These are phyloP conservation scores for Yarrowia alimentaria DNA, from an alignment of 805 yeast species.

Conservation along the genomic window DNA sequence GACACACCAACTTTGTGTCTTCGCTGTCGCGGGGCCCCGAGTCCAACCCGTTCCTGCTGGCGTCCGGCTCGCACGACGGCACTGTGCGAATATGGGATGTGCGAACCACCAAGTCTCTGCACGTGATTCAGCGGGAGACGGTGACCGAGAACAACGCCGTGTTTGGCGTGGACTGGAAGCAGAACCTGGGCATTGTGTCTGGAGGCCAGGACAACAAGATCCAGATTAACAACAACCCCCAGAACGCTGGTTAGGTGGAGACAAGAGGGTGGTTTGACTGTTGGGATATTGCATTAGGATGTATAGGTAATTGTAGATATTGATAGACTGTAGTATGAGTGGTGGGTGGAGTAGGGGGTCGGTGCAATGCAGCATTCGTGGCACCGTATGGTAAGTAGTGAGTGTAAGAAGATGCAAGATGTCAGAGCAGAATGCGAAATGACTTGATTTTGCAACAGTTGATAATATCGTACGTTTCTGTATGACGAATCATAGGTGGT, in stretches of 20 bases:
- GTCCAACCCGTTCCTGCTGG: slow-evolving; percentile 68
- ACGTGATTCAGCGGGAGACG: slow-evolving; percentile 73
- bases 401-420: no score
- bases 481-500: no score
- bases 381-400: no score
- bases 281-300: slow-evolving; percentile 18
- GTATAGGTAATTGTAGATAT: slow-evolving; percentile 24
- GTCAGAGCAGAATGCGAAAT: no score
- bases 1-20: slow-evolving; percentile 90
- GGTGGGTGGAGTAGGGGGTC: background rate
- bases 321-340: no score
- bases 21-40: slow-evolving; percentile 71
- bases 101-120: slow-evolving; percentile 68
- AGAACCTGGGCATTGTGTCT: slow-evolving; percentile 75
- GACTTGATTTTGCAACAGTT: no score
- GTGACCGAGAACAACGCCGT: slow-evolving; percentile 57
- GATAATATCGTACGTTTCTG: no score
- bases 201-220: slow-evolving; percentile 94
- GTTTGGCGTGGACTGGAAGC: slow-evolving; percentile 83
- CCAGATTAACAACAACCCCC: slow-evolving; percentile 62
- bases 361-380: no score
- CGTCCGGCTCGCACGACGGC: slow-evolving; percentile 95
- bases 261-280: no score
- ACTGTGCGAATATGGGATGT: slow-evolving; percentile 86
- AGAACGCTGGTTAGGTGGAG: no score